Evolutionary conservation across 371 early-diverging fungal species (phyloP).

Genomic region (Mucor irregularis): DNA sequence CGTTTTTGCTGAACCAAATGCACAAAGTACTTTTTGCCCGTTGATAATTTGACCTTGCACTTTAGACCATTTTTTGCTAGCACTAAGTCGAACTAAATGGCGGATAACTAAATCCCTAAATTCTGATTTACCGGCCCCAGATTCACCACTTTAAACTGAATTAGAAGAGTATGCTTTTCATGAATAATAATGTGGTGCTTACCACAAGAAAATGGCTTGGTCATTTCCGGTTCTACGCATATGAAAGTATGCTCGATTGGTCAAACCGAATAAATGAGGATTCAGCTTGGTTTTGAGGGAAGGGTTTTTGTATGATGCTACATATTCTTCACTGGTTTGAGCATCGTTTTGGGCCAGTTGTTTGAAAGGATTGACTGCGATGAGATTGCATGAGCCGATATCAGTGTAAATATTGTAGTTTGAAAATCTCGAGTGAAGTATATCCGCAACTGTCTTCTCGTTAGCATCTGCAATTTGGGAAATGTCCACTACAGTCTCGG

Average conservation of each 20-base stretch:
- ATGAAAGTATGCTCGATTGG: constrained; percentile 62
- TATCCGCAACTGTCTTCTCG: constrained; percentile 1
- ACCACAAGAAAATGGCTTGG: constrained; percentile 68
- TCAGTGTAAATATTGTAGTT: constrained; percentile 55
- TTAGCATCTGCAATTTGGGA: neutral
- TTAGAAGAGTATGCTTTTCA: neutral
- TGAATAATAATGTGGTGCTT: constrained; percentile 9
- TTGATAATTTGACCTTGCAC: constrained; percentile 67
- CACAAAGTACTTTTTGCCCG: constrained; percentile 24
- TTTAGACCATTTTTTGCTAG: constrained; percentile 72
- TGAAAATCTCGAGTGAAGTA: constrained; percentile 12
- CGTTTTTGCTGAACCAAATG: constrained; percentile 83
- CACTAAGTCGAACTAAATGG: constrained; percentile 66
- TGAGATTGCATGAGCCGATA: constrained; percentile 54
- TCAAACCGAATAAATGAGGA: constrained; percentile 84
- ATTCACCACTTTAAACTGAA: constrained; percentile 67
- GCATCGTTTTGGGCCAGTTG: constrained; percentile 50
- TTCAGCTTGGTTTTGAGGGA: constrained; percentile 37
- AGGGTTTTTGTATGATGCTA: constrained; percentile 61
- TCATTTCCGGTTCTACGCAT: constrained; percentile 79
- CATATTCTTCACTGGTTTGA: constrained; percentile 64
- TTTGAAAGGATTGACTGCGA: constrained; percentile 57
- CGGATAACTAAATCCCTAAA: constrained; percentile 54
- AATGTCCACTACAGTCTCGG: constrained; percentile 1
- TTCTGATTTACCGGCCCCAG: constrained; percentile 84